Conservation (phyloP, 805 yeast species). For the Candida ponderosae region DNA sequence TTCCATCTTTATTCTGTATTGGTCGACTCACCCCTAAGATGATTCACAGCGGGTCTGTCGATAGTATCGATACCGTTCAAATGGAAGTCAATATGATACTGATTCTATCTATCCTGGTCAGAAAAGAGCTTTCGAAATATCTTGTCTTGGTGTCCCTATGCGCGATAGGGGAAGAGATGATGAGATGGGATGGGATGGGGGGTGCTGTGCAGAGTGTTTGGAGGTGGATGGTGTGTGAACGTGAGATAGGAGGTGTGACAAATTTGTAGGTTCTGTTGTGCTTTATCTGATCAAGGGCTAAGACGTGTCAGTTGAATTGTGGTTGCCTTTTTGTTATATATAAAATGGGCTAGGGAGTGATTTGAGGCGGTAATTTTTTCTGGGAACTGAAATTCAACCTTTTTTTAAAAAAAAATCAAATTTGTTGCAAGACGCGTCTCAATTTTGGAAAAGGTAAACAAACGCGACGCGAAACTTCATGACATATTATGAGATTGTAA, state of each 20-base stretch:
- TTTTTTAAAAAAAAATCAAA: neutral
- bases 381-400: neutral
- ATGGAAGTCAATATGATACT: no score
- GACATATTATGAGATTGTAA: no score
- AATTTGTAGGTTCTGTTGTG: neutral
- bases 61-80: no score
- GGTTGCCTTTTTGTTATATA: neutral
- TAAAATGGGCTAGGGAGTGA: neutral
- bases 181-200: neutral
- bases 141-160: no score
- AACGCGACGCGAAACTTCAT: conserved; percentile 8
- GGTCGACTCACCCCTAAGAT: no score
- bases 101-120: no score
- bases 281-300: neutral
- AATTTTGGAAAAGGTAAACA: conserved; percentile 7
- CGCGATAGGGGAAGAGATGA: no score
- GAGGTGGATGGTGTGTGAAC: no score
- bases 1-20: conserved; percentile 14
- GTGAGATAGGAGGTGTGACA: neutral
- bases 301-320: neutral
- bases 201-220: neutral
- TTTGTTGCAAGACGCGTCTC: neutral
- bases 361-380: conserved; percentile 2
- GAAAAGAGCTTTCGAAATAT: no score
- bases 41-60: no score